These are phyloP conservation scores for Polyplosphaeria fusca DNA, from an alignment of 495 filamentous ascomycete genomes.

Conservation along the genomic window DNA sequence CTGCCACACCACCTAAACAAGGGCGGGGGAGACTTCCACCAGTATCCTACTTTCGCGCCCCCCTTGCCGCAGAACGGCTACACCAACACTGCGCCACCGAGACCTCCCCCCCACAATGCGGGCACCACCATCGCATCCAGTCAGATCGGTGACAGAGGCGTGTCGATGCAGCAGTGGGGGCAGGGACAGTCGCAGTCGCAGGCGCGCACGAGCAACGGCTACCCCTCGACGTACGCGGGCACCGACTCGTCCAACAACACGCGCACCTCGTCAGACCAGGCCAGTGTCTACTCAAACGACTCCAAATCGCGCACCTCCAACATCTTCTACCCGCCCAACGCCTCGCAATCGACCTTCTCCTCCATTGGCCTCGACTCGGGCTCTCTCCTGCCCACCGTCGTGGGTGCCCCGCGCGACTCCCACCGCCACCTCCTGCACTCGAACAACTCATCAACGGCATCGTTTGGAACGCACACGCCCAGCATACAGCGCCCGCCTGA, in stretches of 20 bases:
- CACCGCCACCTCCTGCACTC: constrained; percentile 34
- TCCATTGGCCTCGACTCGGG: constrained; percentile 31
- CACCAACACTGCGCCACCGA: constrained; percentile 62
- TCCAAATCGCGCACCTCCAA: constrained; percentile 44
- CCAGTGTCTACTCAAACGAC: constrained; percentile 56
- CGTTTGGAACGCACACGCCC: constrained; percentile 56
- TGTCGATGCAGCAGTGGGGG: constrained; percentile 72
- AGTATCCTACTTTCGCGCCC: constrained; percentile 76
- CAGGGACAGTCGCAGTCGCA: constrained; percentile 51
- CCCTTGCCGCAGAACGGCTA: constrained; percentile 43
- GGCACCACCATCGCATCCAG: constrained; percentile 65
- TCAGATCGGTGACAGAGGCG: constrained; percentile 60
- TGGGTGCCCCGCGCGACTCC: constrained; percentile 25
- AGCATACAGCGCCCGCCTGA: constrained; percentile 72
- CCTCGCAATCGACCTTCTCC: constrained; percentile 34
- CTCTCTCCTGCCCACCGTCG: constrained; percentile 28
- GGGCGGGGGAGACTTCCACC: constrained; percentile 75
- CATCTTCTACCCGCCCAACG: constrained; percentile 26
- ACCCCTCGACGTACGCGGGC: constrained; percentile 57
- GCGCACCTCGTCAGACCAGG: constrained; percentile 66
- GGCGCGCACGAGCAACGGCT: constrained; percentile 54
- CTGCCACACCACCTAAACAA: constrained; percentile 80
- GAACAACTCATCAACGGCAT: constrained; percentile 49
- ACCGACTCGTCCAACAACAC: constrained; percentile 66
- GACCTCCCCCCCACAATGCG: constrained; percentile 63